Evolutionary conservation across 140 eudicot genomes (phyloP).

Genomic region (Ambrosia hybrid): DNA sequence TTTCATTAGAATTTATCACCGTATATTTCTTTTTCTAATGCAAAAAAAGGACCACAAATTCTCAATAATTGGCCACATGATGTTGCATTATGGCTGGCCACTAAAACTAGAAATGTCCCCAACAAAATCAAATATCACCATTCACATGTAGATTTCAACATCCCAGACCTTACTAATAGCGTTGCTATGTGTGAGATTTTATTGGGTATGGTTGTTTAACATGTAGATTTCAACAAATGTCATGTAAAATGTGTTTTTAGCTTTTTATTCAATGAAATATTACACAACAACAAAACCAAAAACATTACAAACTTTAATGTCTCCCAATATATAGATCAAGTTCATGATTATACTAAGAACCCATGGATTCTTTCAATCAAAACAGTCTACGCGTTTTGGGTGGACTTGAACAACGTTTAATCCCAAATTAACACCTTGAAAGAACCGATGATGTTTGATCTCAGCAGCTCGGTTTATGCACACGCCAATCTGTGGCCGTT

Average conservation of each 20-base stretch:
- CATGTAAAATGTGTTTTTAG: background rate
- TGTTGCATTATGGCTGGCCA: slow-evolving; percentile 22
- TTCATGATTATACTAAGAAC: slow-evolving; percentile 49
- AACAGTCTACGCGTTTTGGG: slow-evolving; percentile 60
- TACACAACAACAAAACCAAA: background rate
- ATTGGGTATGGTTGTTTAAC: no score
- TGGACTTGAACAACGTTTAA: slow-evolving; percentile 60
- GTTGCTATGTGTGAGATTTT: no score
- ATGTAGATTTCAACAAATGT: background rate
- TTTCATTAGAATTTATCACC: slow-evolving; percentile 19
- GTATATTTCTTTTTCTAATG: background rate
- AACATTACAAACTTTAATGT: background rate
- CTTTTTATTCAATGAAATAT: background rate
- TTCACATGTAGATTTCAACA: background rate
- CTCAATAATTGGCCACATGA: slow-evolving; percentile 15
- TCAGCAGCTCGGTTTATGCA: slow-evolving; percentile 61
- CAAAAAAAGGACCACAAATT: slow-evolving; percentile 32
- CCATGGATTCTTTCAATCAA: slow-evolving; percentile 36
- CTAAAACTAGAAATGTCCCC: slow-evolving; percentile 16
- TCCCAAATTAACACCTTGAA: slow-evolving; percentile 67
- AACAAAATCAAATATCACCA: background rate
- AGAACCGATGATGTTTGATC: slow-evolving; percentile 63
- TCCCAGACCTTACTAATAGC: no score
- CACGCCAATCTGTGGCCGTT: slow-evolving; percentile 43
- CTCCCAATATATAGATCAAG: slow-evolving; percentile 50